phyloP scores from a whole-genome alignment of 1,139 yeast species.

The Kodamaea arcana region DNA sequence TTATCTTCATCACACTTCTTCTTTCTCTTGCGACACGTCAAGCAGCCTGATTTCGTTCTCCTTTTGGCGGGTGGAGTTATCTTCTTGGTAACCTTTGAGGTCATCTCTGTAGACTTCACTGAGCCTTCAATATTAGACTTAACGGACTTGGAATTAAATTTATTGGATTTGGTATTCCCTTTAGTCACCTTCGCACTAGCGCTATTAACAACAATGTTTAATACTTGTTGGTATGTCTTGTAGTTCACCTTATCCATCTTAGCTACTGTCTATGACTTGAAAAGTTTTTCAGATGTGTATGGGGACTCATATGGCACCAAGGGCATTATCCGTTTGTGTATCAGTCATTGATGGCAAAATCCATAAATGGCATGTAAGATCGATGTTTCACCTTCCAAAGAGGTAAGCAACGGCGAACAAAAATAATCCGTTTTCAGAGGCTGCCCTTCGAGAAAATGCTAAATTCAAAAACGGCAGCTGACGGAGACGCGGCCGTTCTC shows the following conservation, averaged over 20 bases:
- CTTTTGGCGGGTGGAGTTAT: conserved; percentile 22
- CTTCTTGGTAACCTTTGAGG: conserved; percentile 5
- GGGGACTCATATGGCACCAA: background rate
- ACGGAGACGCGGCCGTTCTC: conserved; percentile 2
- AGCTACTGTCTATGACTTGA: conserved; percentile 1
- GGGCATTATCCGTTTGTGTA: background rate
- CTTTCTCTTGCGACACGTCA: conserved; percentile 68
- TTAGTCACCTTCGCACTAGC: conserved; percentile 8
- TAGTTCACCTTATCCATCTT: conserved; percentile 19
- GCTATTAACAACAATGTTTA: conserved; percentile 29
- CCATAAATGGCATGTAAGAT: conserved; percentile 11
- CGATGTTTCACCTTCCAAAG: conserved; percentile 6
- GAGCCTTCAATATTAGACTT: conserved; percentile 10
- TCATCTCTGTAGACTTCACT: conserved; percentile 9
- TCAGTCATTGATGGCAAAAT: conserved; percentile 2
- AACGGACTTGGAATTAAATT: background rate
- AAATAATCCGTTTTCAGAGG: no score
- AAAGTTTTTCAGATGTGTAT: conserved; percentile 1
- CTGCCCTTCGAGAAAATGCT: conserved; percentile 2
- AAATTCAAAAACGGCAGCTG: conserved; percentile 3
- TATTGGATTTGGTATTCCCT: conserved; percentile 1
- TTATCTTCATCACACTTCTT: conserved; percentile 67
- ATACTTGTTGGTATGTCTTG: conserved; percentile 42
- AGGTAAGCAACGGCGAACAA: background rate
- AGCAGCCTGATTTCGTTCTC: conserved; percentile 70